Conservation (phyloP, 371 early-diverging fungal species). For the Mortierella sp. region DNA sequence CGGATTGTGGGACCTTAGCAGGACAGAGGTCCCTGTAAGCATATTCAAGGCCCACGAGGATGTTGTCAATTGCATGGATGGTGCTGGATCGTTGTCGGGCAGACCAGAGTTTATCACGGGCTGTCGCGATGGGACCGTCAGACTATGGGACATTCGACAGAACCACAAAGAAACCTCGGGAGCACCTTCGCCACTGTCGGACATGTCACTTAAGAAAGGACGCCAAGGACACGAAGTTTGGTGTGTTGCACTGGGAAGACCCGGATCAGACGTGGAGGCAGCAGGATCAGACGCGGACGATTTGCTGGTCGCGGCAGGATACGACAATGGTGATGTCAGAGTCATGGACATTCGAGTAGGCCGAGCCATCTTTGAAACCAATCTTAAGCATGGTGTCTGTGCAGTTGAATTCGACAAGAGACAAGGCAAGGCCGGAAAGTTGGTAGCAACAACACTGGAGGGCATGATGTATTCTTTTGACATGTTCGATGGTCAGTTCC, state of each 20-base stretch:
- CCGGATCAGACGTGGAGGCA: constrained; percentile 39
- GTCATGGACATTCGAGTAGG: constrained; percentile 75
- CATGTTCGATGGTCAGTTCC: constrained; percentile 13
- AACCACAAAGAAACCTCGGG: constrained; percentile 22
- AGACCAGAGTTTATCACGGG: constrained; percentile 82
- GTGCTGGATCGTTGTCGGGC: constrained; percentile 66
- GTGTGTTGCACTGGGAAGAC: constrained; percentile 72
- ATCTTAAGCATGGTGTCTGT: constrained; percentile 79
- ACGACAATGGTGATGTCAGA: constrained; percentile 84
- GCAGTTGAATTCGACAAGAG: constrained; percentile 67
- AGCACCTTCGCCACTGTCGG: constrained; percentile 63
- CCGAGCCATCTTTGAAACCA: constrained; percentile 76
- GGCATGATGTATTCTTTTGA: constrained; percentile 55
- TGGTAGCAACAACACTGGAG: constrained; percentile 62
- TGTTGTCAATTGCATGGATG: constrained; percentile 82
- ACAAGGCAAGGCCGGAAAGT: constrained; percentile 56
- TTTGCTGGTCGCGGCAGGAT: constrained; percentile 72
- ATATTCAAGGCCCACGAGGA: constrained; percentile 75
- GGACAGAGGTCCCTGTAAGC: constrained; percentile 68
- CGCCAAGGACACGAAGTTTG: constrained; percentile 70
- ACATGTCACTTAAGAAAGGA: constrained; percentile 64
- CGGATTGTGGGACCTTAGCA: constrained; percentile 78
- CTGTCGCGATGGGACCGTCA: constrained; percentile 80
- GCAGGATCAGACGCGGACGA: constrained; percentile 53
- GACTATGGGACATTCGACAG: constrained; percentile 86